Base-by-base conservation (phyloP, 2,329 filamentous ascomycete genomes). In the Colletotrichum destructivum region DNA sequence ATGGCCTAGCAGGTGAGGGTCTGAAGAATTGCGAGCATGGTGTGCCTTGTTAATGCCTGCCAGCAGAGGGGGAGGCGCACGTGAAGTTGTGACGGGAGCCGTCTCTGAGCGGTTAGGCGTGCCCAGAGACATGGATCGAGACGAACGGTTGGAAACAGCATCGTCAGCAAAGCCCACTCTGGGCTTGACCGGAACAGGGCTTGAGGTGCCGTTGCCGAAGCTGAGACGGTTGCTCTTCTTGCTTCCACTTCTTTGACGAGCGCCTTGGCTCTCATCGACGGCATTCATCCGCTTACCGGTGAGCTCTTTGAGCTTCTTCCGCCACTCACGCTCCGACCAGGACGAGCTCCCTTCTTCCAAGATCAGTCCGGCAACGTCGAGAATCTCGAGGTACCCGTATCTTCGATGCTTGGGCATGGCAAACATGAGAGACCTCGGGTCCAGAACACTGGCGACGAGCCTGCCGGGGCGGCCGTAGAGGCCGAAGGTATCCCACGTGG, bases 381-480 rank as follows among this genome's bases (percentile, higher is more conserved):
- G 83, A 46, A 95, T 91, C 78, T 98, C 96, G 35, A 99, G 84
- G 78, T 98, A 98, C 0, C 96, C 95, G 77, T 97, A 97, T 74
- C 93, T 89, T 64, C 92, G 91, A 76, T 96, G 91, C 76, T 93
- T 94, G 0, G 96, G 96, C 92, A 99, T 97, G 7, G 95, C 96
- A 81, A 98, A 99, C 96, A 99, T 99, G 75, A 99, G 87, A 68
- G 96, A 97, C 56, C 94, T 90, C 4, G 93, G 87, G 81, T 98
- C 95, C 55, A 95, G 88, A 0, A 93, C 92, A 78, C 97, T 97
- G 3, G 96, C 94, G 44, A 98, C 91, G 55, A 99, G 87, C 73
- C 94, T 91, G 38, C 90, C 93, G 0, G 96, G 96, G 26, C 96
- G 92, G 38, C 96, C 96, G 77, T 99, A 99, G 1, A 99, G 86